Conservation (phyloP, 768 basidiomycete species). For the Kondoa malvinella region DNA sequence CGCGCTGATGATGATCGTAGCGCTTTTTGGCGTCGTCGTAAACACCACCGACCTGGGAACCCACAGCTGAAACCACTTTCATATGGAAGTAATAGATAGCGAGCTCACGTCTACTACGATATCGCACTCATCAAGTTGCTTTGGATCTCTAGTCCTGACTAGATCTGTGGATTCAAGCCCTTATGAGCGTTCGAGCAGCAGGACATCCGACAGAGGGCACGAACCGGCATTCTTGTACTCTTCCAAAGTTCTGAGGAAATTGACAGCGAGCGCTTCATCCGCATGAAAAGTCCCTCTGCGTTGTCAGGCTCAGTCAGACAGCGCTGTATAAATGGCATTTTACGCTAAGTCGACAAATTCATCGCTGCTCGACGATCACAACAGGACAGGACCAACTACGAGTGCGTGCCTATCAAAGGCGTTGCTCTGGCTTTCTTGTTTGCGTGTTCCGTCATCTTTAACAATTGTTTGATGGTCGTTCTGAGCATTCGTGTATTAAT, state of each 20-base stretch:
- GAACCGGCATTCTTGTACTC: conserved; percentile 59
- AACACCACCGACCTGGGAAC: conserved; percentile 49
- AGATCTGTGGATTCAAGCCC: conserved; percentile 39
- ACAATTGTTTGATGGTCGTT: neutral
- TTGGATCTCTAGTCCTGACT: conserved; percentile 56
- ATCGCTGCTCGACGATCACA: neutral
- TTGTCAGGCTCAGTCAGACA: neutral
- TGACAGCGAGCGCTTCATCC: conserved; percentile 89
- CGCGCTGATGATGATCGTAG: conserved; percentile 94
- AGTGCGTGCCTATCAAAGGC: neutral
- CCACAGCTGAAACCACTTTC: conserved; percentile 27
- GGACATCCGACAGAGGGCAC: too few relatives aligned
- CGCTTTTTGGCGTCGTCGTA: conserved; percentile 62
- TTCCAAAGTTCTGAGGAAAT: conserved; percentile 60
- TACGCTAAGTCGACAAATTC: neutral
- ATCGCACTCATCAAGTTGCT: conserved; percentile 56
- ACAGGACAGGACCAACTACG: neutral
- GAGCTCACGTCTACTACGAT: conserved; percentile 63
- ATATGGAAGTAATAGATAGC: neutral
- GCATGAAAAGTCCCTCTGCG: conserved; percentile 70
- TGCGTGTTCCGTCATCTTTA: neutral
- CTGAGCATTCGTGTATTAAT: neutral
- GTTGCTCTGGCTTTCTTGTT: neutral
- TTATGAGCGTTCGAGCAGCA: too few relatives aligned
- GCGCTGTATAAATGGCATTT: neutral